Base-by-base conservation (phyloP, 176 grass and related monocot species). In the Zea luxurians region DNA sequence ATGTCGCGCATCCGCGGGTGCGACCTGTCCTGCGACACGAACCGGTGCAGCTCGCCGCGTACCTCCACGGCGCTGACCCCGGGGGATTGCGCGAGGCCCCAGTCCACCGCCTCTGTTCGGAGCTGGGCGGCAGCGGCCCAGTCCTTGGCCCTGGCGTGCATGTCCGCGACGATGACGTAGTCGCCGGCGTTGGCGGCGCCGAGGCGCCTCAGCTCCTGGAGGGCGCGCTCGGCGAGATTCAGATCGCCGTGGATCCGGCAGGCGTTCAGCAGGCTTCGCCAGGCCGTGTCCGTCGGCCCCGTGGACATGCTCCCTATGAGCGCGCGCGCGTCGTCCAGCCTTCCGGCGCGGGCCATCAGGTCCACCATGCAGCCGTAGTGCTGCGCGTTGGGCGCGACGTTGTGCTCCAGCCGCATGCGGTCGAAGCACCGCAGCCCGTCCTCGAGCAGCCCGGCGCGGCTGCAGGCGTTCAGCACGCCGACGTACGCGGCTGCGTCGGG, bases 321-420 rank as follows among this genome's bases (percentile, higher is more conserved):
- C 48, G 64, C 68, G 7, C 76, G 52, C 55, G 88, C 90, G 58
- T 91, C 90, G 20, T 89, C 75, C 34, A 93, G 76, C 77, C 66
- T 84, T 15, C 90, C 90, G 2, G 88, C 83, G 10, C 88, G 90
- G 13, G 73, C 83, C 88, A 97, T 82, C 61, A 92, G 77, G 75
- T 97, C 93, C 13, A 89, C 88, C 93, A 93, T 85, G 72, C 90
- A 97, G 7, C 88, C 88, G 63, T 97, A 97, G 76, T 97, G 90
- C 70, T 93, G 90, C 17, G 86, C 70, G 73, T 82, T 90, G 68
- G 88, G 93, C 15, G 63, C 17, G 2, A 93, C 82, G 64, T 65
- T 84, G 79, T 90, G 83, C 65, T 97, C 88, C 41, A 91, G 75
- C 86, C 73, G 84, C 93, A 97, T 97, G 53, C 75, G 75, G 37